Evolutionary conservation across 163 green algal species (phyloP), one percentile per base, ranked within the genome.

Genomic region (Smithsoniella earleae): DNA sequence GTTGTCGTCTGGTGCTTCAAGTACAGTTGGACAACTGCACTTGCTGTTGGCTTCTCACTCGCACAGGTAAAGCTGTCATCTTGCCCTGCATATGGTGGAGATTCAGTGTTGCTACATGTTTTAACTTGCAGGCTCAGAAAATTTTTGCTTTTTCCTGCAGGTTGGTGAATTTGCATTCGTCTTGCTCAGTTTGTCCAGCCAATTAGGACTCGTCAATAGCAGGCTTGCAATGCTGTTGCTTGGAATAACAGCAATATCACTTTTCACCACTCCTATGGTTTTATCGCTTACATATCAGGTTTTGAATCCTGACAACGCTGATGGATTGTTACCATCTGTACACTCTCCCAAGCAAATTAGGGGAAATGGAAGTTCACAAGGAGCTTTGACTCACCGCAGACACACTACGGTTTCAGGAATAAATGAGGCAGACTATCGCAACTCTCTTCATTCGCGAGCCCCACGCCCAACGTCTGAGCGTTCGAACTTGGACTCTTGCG

Each of bases 141-240:
- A 13, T 66, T 10, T 13, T 13, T 8, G 10, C 54, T 66, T 73
- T 5, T 30, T 45, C 38, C 3, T 46, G 31, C 58, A 78, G 2
- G 90, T 96, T 28, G 91, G 86, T n/a, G 91, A 96, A 85, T 96
- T 96, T 81, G 86, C 81, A 13, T 93, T 96, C 77, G 89, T 96
- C 30, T 82, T 96, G 78, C 85, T 96, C 44, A 88, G 80, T 28
- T 80, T 92, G 54, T 89, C 86, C 28, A 86, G 80, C 45, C 81
- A 90, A 76, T 76, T 88, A 20, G 77, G 76, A 5, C 81, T 95
- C 18, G 66, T 95, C 52, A 76, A 82, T 2, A 74, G 52, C 0
- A 78, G 87, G 78, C 73, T 89, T 55, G 95, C 94, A 82, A 85
- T 94, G 77, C 79, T 96, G 76, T 81, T 90, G 55, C 75, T 90